Evolutionary conservation across 2,329 filamentous ascomycete genomes (phyloP).

Genomic region (Pyrenochaeta sp.): DNA sequence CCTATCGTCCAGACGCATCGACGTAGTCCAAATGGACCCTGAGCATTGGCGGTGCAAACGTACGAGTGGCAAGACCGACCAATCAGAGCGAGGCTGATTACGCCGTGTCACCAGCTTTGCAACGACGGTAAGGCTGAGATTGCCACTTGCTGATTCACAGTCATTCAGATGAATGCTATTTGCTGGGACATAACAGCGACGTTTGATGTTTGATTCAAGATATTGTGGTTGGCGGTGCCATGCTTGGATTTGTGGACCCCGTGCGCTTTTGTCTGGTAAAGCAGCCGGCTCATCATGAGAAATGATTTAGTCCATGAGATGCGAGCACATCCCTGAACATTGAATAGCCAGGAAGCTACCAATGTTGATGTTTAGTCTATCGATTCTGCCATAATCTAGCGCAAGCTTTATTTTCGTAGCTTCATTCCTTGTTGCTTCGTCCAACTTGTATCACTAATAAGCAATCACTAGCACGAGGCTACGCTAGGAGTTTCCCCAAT

Average conservation of each 20-base stretch:
- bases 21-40: conserved; percentile 29
- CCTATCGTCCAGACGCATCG: conserved; percentile 13
- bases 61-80: conserved; percentile 29
- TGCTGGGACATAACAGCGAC: conserved; percentile 18
- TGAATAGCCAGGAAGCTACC: neutral
- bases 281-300: neutral
- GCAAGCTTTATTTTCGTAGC: too few species aligned
- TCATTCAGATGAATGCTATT: conserved; percentile 28
- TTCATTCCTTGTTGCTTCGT: too few species aligned
- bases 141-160: conserved; percentile 36
- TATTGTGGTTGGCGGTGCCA: neutral
- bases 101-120: conserved; percentile 19
- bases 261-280: neutral
- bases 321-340: neutral
- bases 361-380: neutral
- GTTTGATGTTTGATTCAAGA: conserved; percentile 18
- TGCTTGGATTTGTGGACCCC: neutral
- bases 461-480: conserved; percentile 2
- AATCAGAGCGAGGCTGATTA: conserved; percentile 45
- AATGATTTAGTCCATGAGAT: neutral
- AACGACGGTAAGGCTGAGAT: conserved; percentile 18
- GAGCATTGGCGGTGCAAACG: conserved; percentile 19
- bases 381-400: too few species aligned
- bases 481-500: conserved; percentile 32
- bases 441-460: too few species aligned